These are phyloP conservation scores for Pogostemon cablin DNA, from an alignment of 257 asterid genomes.

Conservation along the genomic window DNA sequence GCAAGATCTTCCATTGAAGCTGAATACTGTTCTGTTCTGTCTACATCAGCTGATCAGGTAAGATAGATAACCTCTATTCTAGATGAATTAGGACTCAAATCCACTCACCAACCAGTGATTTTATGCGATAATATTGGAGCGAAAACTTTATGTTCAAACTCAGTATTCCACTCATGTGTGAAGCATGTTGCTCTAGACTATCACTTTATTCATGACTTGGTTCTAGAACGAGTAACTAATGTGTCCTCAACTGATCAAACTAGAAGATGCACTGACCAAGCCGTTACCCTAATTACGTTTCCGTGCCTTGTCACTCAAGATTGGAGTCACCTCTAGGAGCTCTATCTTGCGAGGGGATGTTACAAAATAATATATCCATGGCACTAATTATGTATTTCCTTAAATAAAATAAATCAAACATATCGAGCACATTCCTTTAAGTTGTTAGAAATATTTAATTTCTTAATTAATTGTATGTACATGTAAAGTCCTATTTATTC, in stretches of 20 bases:
- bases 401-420: no score
- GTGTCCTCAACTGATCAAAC: background rate
- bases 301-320: background rate
- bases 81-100: background rate
- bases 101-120: background rate
- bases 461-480: no score
- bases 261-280: background rate
- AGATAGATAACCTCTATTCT: background rate
- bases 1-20: no score
- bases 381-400: no score
- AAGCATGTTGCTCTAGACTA: background rate
- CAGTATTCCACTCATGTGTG: background rate
- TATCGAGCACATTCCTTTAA: no score
- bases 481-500: no score
- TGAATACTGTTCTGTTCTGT: background rate
- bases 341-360: no score
- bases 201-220: background rate
- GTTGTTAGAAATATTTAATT: no score
- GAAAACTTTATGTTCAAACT: background rate
- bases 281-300: background rate
- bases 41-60: background rate
- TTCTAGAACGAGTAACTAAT: background rate
- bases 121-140: background rate
- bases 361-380: no score
- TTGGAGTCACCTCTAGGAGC: background rate